A percentile compares a stretch with the other conserved stretches of the same genome.
Conservation (phyloP, 1,284 basidiomycete genomes). For the Testicularia cyperi region DNA sequence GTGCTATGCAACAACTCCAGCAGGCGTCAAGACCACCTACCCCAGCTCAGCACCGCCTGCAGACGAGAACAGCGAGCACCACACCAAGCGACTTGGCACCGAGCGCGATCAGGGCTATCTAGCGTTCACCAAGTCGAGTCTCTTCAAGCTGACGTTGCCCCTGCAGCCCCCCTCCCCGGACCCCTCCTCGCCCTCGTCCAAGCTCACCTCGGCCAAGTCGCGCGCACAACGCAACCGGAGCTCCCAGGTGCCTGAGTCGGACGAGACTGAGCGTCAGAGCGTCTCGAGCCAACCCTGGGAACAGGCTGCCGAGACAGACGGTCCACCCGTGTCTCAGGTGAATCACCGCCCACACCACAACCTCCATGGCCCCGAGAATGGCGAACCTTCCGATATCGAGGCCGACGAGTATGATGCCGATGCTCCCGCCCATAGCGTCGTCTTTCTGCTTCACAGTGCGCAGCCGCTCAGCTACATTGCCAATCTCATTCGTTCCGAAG, state of each 20-base stretch:
- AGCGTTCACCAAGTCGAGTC: conserved; percentile 49
- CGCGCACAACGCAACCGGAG: conserved; percentile 7
- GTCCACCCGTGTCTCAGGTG: conserved; percentile 29
- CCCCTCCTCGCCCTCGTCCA: conserved; percentile 23
- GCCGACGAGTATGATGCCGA: conserved; percentile 45
- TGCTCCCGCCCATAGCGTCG: conserved; percentile 46
- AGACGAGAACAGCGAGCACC: conserved; percentile 26
- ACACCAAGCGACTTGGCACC: conserved; percentile 1
- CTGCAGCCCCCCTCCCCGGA: conserved; percentile 30
- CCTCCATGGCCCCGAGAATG: conserved; percentile 34
- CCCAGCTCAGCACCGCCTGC: conserved; percentile 34
- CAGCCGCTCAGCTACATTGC: conserved; percentile 51
- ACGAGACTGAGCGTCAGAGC: conserved; percentile 9
- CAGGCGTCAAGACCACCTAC: conserved; percentile 36
- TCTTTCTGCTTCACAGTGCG: conserved; percentile 46
- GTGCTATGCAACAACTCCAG: conserved; percentile 18
- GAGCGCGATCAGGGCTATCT: conserved; percentile 43
- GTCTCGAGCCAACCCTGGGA: conserved; percentile 29
- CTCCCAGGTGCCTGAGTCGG: neutral
- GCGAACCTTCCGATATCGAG: conserved; percentile 37
- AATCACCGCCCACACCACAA: conserved; percentile 22
- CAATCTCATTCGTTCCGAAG: conserved; percentile 47
- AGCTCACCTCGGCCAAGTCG: conserved; percentile 14
- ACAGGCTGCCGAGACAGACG: conserved; percentile 27
- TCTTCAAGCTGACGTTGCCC: conserved; percentile 48